phyloP scores from a whole-genome alignment of 208 protist genomes.

The Acanthamoeba castellanii region DNA sequence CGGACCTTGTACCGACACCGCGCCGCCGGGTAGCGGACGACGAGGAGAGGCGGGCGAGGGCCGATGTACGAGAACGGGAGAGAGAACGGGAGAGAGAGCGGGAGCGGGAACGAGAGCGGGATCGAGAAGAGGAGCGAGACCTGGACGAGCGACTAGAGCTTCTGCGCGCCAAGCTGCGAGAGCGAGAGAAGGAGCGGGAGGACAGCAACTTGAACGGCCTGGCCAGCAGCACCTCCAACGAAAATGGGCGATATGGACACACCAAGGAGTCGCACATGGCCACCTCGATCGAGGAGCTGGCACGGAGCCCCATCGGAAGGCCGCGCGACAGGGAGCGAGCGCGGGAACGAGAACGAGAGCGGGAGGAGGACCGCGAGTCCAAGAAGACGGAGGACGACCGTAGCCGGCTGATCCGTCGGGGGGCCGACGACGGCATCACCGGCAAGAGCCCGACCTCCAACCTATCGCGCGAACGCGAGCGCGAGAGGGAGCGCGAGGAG shows the following conservation, averaged over 20 bases:
- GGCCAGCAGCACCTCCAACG: neutral
- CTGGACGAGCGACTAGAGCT: neutral
- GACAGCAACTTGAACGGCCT: neutral
- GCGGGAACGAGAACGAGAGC: neutral
- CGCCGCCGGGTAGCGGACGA: neutral
- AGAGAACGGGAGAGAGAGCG: constrained; percentile 45
- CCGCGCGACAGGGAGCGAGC: neutral
- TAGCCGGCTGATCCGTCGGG: neutral
- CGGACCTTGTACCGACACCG: neutral
- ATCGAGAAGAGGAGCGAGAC: constrained; percentile 18
- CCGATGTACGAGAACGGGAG: constrained; percentile 6
- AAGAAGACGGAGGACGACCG: constrained; percentile 42
- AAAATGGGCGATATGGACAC: neutral
- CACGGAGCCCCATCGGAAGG: neutral
- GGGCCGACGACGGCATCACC: neutral
- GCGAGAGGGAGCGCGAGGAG: constrained; percentile 3
- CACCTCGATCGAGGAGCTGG: neutral
- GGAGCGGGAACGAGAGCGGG: constrained; percentile 50
- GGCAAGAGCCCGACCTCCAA: neutral
- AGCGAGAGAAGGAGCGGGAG: constrained; percentile 36
- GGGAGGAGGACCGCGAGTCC: neutral
- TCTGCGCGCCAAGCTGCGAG: constrained; percentile 37
- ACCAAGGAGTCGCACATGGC: too few relatives aligned
- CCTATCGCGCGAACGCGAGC: neutral
- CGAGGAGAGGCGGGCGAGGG: neutral